Evolutionary conservation across 2,329 filamentous ascomycete species (phyloP), one percentile per base, ranked within the genome.

Genomic region (Metarhizium album): DNA sequence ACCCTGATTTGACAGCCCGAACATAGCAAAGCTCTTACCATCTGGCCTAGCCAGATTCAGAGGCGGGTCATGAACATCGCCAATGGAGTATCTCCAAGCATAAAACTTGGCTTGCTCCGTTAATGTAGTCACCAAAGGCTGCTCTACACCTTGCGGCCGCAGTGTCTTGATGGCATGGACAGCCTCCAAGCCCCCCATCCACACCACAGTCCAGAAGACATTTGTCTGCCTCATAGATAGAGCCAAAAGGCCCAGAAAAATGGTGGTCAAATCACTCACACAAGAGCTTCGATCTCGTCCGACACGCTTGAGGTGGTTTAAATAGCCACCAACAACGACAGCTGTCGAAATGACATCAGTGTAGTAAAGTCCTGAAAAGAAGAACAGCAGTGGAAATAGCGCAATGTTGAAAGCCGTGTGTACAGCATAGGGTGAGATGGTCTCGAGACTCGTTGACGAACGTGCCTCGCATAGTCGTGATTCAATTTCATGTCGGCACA

Each of bases 281-380:
- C 70, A 16, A 0, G 68, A 67, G 4, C 62, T 67, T 6, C 45
- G 47, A 11, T 60, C 54, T 31, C 56, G 52, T 18, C 65, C 67
- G 2, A 76, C 55, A 16, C 79, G 73, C 23, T 62, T 54, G 4
- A 82, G 65, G 54, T 79, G 76, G 50, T 76, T 71, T 35, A 76
- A 70, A 61, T 90, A 93, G 1, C 82, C 80, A 2, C 81, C 64
- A 8, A 96, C 69, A 0, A 96, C 87, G 1, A 82, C 75, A 7
- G 87, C 72, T 0, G 90, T 87, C 0, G 91, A 94, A 47, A 87
- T 75, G 2, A 96, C 78, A 65, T 98, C 93, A 0, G 93, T 98
- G 66, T 98, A 98, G 67, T 95, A 98, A 7, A 98, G 73, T 0
- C 82, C 90, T 0, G 89, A 93, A 67, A 98, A 98, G 75, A 98